Evolutionary conservation across 2,329 filamentous ascomycete genomes (phyloP).

Genomic region (Zymoseptoria ardabiliae): DNA sequence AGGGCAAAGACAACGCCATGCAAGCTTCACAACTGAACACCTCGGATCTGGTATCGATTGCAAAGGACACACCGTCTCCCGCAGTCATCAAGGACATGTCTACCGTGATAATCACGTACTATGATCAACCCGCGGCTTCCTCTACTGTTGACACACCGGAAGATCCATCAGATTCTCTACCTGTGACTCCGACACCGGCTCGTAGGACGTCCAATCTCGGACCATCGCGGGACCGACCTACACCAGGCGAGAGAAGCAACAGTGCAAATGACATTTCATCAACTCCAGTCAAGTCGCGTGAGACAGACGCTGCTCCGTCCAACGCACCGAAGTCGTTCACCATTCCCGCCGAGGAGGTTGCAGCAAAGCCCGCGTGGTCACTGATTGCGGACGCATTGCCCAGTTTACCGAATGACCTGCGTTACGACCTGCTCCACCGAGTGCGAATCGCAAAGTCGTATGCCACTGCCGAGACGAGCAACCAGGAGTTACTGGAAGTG

Average conservation of each 20-base stretch:
- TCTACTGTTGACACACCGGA: constrained; percentile 30
- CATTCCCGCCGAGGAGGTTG: constrained; percentile 47
- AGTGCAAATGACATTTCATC: constrained; percentile 20
- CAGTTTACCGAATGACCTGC: constrained; percentile 63
- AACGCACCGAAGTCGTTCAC: constrained; percentile 52
- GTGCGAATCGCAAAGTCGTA: constrained; percentile 79
- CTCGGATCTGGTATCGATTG: constrained; percentile 75
- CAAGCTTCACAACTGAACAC: constrained; percentile 57
- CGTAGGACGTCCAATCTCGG: constrained; percentile 55
- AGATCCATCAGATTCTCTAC: constrained; percentile 50
- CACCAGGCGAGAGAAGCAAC: constrained; percentile 18
- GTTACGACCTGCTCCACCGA: constrained; percentile 79
- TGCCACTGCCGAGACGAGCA: constrained; percentile 54
- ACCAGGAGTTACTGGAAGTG: constrained; percentile 66
- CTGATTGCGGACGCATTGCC: constrained; percentile 36
- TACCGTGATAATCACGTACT: constrained; percentile 77
- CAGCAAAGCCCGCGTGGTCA: constrained; percentile 35
- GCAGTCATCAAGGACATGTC: constrained; percentile 63
- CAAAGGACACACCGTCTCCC: constrained; percentile 44
- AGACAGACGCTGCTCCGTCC: constrained; percentile 32
- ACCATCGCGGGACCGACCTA: constrained; percentile 31
- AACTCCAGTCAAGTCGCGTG: constrained; percentile 23
- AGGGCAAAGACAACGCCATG: constrained; percentile 66
- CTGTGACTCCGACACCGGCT: constrained; percentile 56
- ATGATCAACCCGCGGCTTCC: constrained; percentile 40